These are phyloP conservation scores for Biscogniauxia sp. DNA, from an alignment of 2,329 filamentous ascomycete species.

Conservation along the genomic window DNA sequence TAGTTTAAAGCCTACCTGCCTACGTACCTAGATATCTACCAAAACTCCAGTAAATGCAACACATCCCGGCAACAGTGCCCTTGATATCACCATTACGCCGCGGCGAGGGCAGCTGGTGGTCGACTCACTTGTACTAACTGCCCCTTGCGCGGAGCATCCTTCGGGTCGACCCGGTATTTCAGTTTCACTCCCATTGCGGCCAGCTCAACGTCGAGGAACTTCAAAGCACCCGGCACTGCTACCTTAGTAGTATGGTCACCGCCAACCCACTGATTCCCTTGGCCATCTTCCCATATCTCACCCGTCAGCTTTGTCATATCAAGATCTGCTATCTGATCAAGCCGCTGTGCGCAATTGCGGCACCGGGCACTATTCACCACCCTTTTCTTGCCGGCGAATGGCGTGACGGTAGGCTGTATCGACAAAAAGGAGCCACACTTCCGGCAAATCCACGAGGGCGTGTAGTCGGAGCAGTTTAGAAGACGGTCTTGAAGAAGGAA, in stretches of 20 bases:
- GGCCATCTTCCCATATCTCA: constrained; percentile 90
- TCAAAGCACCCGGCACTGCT: constrained; percentile 87
- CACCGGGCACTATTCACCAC: constrained; percentile 72
- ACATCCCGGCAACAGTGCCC: neutral
- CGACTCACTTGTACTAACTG: constrained; percentile 38
- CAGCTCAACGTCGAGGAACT: constrained; percentile 91
- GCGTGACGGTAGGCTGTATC: constrained; percentile 74
- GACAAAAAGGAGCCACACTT: constrained; percentile 87
- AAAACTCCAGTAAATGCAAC: constrained; percentile 16
- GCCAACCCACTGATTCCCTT: constrained; percentile 79
- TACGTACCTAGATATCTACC: constrained; percentile 1
- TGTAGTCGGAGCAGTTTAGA: constrained; percentile 96
- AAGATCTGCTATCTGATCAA: constrained; percentile 57
- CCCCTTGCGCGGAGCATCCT: constrained; percentile 62
- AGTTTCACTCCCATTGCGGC: constrained; percentile 95
- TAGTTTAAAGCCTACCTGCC: neutral
- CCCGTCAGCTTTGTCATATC: constrained; percentile 58
- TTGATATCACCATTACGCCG: constrained; percentile 18
- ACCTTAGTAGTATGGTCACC: constrained; percentile 90
- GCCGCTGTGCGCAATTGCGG: constrained; percentile 67
- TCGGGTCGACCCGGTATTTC: constrained; percentile 69
- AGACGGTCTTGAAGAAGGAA: constrained; percentile 93
- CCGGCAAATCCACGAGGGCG: constrained; percentile 84
- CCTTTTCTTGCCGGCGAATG: constrained; percentile 62
- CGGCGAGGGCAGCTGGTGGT: constrained; percentile 23